Conservation (phyloP, 2,329 filamentous ascomycete genomes). For the Aplosporella prunicola region DNA sequence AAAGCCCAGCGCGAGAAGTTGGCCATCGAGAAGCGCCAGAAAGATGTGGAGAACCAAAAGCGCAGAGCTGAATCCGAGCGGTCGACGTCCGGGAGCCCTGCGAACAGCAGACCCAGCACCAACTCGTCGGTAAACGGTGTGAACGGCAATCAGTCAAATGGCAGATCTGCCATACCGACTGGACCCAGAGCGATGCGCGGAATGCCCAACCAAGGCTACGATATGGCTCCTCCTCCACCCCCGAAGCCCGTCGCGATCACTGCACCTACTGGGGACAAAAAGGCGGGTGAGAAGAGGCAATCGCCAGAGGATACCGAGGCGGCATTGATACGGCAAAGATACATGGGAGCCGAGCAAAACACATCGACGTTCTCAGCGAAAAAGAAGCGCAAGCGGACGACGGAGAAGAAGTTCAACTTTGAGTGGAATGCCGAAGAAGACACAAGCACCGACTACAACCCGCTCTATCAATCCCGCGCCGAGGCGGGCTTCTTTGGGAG, state of each 20-base stretch:
- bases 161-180: slow-evolving; percentile 35
- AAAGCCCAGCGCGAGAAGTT: slow-evolving; percentile 74
- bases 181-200: slow-evolving; percentile 45
- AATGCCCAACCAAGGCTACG: slow-evolving; percentile 35
- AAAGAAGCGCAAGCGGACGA: slow-evolving; percentile 89
- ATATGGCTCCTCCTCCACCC: slow-evolving; percentile 45
- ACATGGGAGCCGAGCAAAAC: slow-evolving; percentile 85
- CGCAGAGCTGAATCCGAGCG: slow-evolving; percentile 37
- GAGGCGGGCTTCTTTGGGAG: slow-evolving; percentile 62
- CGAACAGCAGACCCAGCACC: background rate
- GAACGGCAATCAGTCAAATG: slow-evolving; percentile 9
- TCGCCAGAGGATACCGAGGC: slow-evolving; percentile 56
- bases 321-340: slow-evolving; percentile 65
- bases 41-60: slow-evolving; percentile 58
- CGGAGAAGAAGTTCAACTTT: slow-evolving; percentile 97
- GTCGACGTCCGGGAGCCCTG: slow-evolving; percentile 12
- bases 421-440: slow-evolving; percentile 96
- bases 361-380: slow-evolving; percentile 84
- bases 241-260: slow-evolving; percentile 31
- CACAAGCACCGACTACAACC: slow-evolving; percentile 75
- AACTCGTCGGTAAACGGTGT: slow-evolving; percentile 8
- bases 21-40: slow-evolving; percentile 65
- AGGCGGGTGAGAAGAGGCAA: slow-evolving; percentile 19
- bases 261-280: slow-evolving; percentile 17
- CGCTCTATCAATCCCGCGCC: slow-evolving; percentile 61